Evolutionary conservation across 805 yeast genomes (phyloP).

Genomic region (Ogataea nakhonphanomensis): DNA sequence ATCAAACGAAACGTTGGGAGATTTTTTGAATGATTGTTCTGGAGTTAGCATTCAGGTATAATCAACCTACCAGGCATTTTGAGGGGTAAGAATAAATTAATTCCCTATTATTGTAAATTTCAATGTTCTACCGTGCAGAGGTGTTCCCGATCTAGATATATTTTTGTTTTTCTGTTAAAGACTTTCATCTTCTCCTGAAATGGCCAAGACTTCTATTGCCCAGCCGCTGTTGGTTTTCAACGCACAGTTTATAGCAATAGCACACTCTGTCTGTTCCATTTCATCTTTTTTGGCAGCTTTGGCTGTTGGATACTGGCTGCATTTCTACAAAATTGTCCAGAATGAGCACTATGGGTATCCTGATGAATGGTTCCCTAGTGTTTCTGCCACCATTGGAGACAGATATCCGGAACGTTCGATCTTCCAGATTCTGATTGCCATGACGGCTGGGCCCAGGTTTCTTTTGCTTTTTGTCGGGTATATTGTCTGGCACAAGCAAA

Average conservation of each 20-base stretch:
- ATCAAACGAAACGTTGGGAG: conserved; percentile 78
- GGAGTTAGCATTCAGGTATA: background rate
- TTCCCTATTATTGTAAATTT: background rate
- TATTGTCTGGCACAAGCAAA: conserved; percentile 40
- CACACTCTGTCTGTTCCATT: conserved; percentile 70
- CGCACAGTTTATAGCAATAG: conserved; percentile 64
- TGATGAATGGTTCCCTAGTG: conserved; percentile 98
- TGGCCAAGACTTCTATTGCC: conserved; percentile 10
- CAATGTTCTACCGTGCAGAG: conserved; percentile 1
- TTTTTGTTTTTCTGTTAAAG: conserved; percentile 7
- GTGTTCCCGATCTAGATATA: conserved; percentile 2
- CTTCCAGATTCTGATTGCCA: conserved; percentile 86
- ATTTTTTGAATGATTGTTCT: conserved; percentile 30
- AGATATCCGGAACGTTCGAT: conserved; percentile 92
- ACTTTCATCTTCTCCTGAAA: conserved; percentile 5
- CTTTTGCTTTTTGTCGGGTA: conserved; percentile 52
- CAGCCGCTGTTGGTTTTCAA: conserved; percentile 39
- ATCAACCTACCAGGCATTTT: conserved; percentile 5
- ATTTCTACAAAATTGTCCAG: conserved; percentile 82
- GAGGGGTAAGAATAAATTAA: conserved; percentile 4
- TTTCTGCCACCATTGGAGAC: conserved; percentile 95
- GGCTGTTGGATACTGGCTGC: conserved; percentile 68
- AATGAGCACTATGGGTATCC: conserved; percentile 90
- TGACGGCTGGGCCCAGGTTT: conserved; percentile 92
- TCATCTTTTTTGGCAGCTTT: conserved; percentile 77